Evolutionary conservation across 73 alveolate genomes (phyloP).

Genomic region (Symbiodinium natans): DNA sequence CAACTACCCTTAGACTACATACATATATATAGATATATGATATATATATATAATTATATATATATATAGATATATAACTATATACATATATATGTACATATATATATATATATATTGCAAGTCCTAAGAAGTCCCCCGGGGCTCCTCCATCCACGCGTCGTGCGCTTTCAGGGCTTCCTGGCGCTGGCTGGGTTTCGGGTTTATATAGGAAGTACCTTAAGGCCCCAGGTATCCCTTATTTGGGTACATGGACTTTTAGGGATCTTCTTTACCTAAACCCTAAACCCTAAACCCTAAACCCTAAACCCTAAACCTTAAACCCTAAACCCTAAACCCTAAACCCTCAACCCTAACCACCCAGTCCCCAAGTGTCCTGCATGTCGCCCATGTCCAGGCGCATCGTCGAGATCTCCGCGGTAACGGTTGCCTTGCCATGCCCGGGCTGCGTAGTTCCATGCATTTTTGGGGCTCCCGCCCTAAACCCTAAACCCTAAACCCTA

Average conservation of each 20-base stretch:
- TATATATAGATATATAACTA: too few species aligned
- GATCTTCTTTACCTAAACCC: neutral
- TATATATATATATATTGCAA: too few species aligned
- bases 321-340: slow-evolving; percentile 12
- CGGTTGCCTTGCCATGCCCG: slow-evolving; percentile 13
- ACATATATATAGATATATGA: too few species aligned
- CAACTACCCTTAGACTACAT: too few species aligned
- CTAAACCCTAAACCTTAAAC: neutral
- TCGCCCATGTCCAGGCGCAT: slow-evolving; percentile 91
- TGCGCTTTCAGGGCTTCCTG: slow-evolving; percentile 91
- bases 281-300: too few species aligned
- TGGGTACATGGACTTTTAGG: too few species aligned
- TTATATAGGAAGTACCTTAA: neutral
- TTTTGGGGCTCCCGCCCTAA: too few species aligned
- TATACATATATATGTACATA: too few species aligned
- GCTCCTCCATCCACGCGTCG: slow-evolving; percentile 91
- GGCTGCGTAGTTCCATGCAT: too few species aligned
- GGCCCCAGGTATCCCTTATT: too few species aligned
- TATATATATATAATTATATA: too few species aligned
- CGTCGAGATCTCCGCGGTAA: slow-evolving; percentile 84
- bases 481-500: neutral
- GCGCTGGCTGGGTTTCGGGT: neutral
- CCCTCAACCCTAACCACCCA: neutral
- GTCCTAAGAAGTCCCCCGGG: too few species aligned
- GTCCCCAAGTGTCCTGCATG: slow-evolving; percentile 27